Conservation (phyloP, 2,329 filamentous ascomycete species). For the Lasiodiplodia citricola region DNA sequence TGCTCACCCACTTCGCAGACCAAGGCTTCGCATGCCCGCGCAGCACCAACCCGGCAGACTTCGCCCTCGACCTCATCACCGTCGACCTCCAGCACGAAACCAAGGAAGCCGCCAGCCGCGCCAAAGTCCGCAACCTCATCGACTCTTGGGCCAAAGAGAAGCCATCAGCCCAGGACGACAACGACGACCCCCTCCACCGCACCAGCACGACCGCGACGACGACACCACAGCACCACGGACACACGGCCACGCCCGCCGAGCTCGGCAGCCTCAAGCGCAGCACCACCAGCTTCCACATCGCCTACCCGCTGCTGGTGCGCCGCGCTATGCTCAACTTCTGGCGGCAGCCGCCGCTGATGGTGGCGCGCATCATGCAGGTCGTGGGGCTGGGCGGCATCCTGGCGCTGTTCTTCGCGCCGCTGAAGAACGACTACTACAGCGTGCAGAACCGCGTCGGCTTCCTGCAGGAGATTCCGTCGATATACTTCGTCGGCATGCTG, state of each 20-base stretch:
- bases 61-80: conserved; percentile 77
- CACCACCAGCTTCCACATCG: conserved; percentile 64
- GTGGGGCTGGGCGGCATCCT: conserved; percentile 44
- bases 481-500: conserved; percentile 79
- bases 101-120: conserved; percentile 66
- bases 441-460: conserved; percentile 78
- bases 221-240: conserved; percentile 21
- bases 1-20: conserved; percentile 68
- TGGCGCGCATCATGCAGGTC: conserved; percentile 46
- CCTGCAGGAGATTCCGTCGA: conserved; percentile 71
- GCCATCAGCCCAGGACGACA: conserved; percentile 5
- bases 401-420: conserved; percentile 67
- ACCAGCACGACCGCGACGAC: neutral
- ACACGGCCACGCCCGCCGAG: conserved; percentile 66
- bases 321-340: conserved; percentile 69
- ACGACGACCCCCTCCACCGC: neutral
- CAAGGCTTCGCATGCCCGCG: conserved; percentile 69
- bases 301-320: conserved; percentile 70
- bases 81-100: conserved; percentile 72
- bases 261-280: conserved; percentile 71
- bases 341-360: conserved; percentile 43
- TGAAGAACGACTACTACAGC: conserved; percentile 70
- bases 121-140: conserved; percentile 67
- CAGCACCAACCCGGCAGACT: conserved; percentile 78
- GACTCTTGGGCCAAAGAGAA: conserved; percentile 56